Evolutionary conservation across 148 eudicot species (phyloP).

Genomic region (Pouteria glomerata): DNA sequence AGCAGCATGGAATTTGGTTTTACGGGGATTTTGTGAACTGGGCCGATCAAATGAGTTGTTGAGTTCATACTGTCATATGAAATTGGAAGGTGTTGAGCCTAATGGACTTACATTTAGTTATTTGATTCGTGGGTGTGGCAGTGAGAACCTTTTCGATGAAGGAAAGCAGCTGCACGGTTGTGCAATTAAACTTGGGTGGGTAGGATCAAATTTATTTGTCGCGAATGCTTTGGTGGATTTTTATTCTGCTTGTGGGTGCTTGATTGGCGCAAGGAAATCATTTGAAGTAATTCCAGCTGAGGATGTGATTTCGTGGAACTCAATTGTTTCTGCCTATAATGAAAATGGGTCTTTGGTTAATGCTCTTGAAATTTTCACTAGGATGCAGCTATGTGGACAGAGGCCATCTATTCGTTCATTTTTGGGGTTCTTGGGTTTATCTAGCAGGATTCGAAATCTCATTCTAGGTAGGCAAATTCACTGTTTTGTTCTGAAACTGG

Average conservation of each 20-base stretch:
- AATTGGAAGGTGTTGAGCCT: slow-evolving; percentile 45
- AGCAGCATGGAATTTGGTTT: slow-evolving; percentile 66
- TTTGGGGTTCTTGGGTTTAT: slow-evolving; percentile 58
- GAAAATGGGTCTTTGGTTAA: slow-evolving; percentile 34
- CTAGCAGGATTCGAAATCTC: slow-evolving; percentile 36
- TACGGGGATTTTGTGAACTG: slow-evolving; percentile 57
- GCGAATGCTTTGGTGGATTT: slow-evolving; percentile 80
- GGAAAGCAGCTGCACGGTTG: slow-evolving; percentile 67
- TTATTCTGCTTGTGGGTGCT: slow-evolving; percentile 64
- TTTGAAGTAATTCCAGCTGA: slow-evolving; percentile 52
- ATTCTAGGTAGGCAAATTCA: slow-evolving; percentile 60
- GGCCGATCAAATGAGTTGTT: slow-evolving; percentile 45
- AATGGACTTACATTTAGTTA: slow-evolving; percentile 67
- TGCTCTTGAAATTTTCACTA: slow-evolving; percentile 43
- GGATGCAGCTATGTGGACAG: slow-evolving; percentile 59
- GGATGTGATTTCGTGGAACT: slow-evolving; percentile 85
- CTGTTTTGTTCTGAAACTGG: slow-evolving; percentile 45
- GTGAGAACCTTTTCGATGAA: slow-evolving; percentile 44
- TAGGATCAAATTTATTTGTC: slow-evolving; percentile 47
- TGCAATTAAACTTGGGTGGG: slow-evolving; percentile 55
- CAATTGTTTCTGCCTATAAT: slow-evolving; percentile 53
- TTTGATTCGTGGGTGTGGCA: slow-evolving; percentile 60
- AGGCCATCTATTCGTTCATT: slow-evolving; percentile 62
- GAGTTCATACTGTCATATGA: slow-evolving; percentile 31
- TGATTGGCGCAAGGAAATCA: slow-evolving; percentile 43